Conservation (phyloP, 306 rosid species). For the Rosa persica region DNA sequence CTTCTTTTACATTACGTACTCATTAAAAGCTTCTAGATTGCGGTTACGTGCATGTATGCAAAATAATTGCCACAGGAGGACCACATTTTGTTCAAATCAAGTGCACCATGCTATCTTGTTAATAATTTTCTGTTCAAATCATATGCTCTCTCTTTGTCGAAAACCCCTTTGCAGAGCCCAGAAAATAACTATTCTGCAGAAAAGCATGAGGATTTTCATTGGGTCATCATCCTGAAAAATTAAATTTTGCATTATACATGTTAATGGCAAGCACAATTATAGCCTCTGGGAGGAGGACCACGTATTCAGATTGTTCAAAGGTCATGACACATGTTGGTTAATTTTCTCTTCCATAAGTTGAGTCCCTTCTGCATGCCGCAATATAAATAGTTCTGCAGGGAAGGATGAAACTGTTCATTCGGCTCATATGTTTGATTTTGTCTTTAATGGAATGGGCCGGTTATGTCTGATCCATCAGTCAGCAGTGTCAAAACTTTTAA, state of each 20-base stretch:
- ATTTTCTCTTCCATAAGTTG: background rate
- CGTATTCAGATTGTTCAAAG: background rate
- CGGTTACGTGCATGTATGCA: background rate
- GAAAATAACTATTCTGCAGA: background rate
- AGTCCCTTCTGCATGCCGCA: slow-evolving; percentile 16
- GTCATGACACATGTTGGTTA: background rate
- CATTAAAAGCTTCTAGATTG: background rate
- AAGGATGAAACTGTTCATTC: background rate
- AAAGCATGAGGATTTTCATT: background rate
- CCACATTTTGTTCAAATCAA: background rate
- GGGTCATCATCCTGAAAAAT: background rate
- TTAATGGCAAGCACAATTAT: background rate
- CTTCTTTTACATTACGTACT: background rate
- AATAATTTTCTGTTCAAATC: background rate
- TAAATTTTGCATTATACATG: background rate
- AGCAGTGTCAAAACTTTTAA: background rate
- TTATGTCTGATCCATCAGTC: background rate
- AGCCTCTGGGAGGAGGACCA: background rate
- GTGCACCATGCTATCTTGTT: background rate
- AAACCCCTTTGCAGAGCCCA: background rate
- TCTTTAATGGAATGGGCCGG: background rate
- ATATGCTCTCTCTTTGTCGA: background rate
- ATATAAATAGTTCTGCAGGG: slow-evolving; percentile 7
- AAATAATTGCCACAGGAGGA: background rate
- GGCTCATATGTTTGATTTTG: background rate